A percentile compares a stretch with the other conserved stretches of the same genome.
phyloP scores from a whole-genome alignment of 2,329 filamentous ascomycete genomes.

The Chaetomiaceae sp. region DNA sequence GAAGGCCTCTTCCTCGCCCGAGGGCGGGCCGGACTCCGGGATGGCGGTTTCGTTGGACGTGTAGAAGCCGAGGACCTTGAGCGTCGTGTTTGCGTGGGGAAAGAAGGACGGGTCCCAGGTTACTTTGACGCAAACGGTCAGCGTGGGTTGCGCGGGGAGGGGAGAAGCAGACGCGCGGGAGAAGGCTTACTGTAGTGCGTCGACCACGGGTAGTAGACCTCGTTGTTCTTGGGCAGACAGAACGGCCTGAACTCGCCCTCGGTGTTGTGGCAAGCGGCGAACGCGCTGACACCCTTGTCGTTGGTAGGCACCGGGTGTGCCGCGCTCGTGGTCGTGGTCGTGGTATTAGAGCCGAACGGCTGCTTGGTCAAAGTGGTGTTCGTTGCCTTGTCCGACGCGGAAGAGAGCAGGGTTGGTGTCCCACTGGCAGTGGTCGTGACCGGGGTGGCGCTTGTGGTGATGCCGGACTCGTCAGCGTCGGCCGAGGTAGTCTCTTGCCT shows the following conservation, averaged over 20 bases:
- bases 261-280: conserved; percentile 46
- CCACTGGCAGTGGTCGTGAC: conserved; percentile 44
- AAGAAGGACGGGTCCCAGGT: conserved; percentile 55
- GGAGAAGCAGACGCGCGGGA: no score
- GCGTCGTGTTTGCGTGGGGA: conserved; percentile 37
- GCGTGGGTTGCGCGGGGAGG: not conserved
- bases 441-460: conserved; percentile 48
- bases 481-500: no score
- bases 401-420: conserved; percentile 39
- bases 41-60: conserved; percentile 16
- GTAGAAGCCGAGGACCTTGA: conserved; percentile 37
- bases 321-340: conserved; percentile 22
- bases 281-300: conserved; percentile 44
- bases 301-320: conserved; percentile 42
- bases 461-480: conserved; percentile 42
- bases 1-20: conserved; percentile 28
- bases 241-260: conserved; percentile 48
- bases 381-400: conserved; percentile 39
- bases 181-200: conserved; percentile 49
- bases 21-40: conserved; percentile 8
- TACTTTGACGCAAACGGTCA: conserved; percentile 36
- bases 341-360: no score
- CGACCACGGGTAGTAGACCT: conserved; percentile 40
- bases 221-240: conserved; percentile 44
- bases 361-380: conserved; percentile 32